Conservation (phyloP, 2,329 filamentous ascomycete genomes). For the Scleromitrula shiraiana region DNA sequence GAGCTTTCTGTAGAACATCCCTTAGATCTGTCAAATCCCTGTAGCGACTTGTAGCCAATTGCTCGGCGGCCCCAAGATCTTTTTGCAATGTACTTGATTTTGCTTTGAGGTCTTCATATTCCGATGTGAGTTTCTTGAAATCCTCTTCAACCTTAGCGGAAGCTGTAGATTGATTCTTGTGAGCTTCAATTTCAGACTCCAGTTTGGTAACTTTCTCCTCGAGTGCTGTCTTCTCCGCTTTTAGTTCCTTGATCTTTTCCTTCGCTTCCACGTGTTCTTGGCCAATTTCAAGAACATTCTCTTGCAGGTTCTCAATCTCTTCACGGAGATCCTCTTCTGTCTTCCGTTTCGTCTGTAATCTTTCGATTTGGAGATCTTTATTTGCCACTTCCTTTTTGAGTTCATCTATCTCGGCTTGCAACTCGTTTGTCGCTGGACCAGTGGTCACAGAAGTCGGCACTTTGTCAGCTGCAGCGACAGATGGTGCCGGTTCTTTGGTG, state of each 20-base stretch:
- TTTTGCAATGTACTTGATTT: slow-evolving; percentile 66
- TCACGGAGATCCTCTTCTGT: slow-evolving; percentile 74
- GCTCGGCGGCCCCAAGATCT: slow-evolving; percentile 77
- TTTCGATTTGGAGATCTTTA: slow-evolving; percentile 59
- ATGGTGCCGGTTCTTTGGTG: slow-evolving; percentile 24
- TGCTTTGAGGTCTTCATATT: slow-evolving; percentile 60
- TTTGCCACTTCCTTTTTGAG: slow-evolving; percentile 25
- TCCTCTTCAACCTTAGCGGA: slow-evolving; percentile 25
- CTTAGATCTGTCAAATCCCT: slow-evolving; percentile 78
- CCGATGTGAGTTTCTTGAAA: slow-evolving; percentile 36
- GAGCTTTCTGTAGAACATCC: slow-evolving; percentile 73
- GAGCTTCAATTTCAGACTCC: slow-evolving; percentile 57
- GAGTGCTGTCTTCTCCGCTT: slow-evolving; percentile 59
- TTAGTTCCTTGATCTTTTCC: slow-evolving; percentile 64
- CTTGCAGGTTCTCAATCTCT: slow-evolving; percentile 76
- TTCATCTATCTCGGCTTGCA: slow-evolving; percentile 24
- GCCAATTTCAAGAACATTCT: slow-evolving; percentile 71
- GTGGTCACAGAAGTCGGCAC: slow-evolving; percentile 8
- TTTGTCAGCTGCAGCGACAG: slow-evolving; percentile 14
- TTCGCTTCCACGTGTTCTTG: slow-evolving; percentile 80
- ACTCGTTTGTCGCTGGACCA: slow-evolving; percentile 11
- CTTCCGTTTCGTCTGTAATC: slow-evolving; percentile 59
- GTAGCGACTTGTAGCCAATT: slow-evolving; percentile 79
- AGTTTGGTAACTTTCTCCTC: slow-evolving; percentile 56
- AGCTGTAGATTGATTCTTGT: slow-evolving; percentile 24